phyloP scores from a whole-genome alignment of 441 rosid genomes.

The Flueggea neowawraea region DNA sequence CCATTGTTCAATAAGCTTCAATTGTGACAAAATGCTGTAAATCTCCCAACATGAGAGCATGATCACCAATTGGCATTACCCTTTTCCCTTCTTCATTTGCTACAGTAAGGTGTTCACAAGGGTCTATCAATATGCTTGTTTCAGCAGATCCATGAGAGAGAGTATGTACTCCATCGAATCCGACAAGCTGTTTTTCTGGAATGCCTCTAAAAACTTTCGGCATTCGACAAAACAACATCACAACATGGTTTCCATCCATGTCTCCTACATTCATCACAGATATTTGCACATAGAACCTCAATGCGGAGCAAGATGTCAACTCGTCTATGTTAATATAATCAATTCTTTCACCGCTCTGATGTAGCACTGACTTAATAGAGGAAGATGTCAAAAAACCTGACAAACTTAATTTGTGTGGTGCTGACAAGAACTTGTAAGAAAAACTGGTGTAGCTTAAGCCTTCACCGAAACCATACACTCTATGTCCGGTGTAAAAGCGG shows the following conservation, averaged over 20 bases:
- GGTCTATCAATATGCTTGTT: slow-evolving; percentile 58
- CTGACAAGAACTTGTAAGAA: slow-evolving; percentile 54
- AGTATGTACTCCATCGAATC: slow-evolving; percentile 66
- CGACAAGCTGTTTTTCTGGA: slow-evolving; percentile 70
- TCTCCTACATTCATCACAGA: slow-evolving; percentile 57
- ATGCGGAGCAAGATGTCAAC: slow-evolving; percentile 45
- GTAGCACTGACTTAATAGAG: slow-evolving; percentile 34
- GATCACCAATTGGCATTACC: slow-evolving; percentile 51
- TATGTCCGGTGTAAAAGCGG: slow-evolving; percentile 67
- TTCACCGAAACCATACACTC: slow-evolving; percentile 63
- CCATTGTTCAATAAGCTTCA: slow-evolving; percentile 24
- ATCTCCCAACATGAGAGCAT: slow-evolving; percentile 57
- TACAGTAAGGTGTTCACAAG: slow-evolving; percentile 64
- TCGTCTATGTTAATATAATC: slow-evolving; percentile 26
- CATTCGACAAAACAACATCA: slow-evolving; percentile 56
- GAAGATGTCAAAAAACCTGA: slow-evolving; percentile 20
- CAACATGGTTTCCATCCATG: slow-evolving; percentile 69
- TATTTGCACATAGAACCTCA: slow-evolving; percentile 44
- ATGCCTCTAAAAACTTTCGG: slow-evolving; percentile 43
- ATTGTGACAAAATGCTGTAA: slow-evolving; percentile 44
- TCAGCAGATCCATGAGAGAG: slow-evolving; percentile 29
- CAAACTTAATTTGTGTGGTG: slow-evolving; percentile 50
- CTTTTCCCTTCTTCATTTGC: slow-evolving; percentile 60
- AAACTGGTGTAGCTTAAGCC: slow-evolving; percentile 77
- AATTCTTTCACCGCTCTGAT: slow-evolving; percentile 22